Conservation (phyloP, 345 rosid genomes). For the Luvunga scandens region DNA sequence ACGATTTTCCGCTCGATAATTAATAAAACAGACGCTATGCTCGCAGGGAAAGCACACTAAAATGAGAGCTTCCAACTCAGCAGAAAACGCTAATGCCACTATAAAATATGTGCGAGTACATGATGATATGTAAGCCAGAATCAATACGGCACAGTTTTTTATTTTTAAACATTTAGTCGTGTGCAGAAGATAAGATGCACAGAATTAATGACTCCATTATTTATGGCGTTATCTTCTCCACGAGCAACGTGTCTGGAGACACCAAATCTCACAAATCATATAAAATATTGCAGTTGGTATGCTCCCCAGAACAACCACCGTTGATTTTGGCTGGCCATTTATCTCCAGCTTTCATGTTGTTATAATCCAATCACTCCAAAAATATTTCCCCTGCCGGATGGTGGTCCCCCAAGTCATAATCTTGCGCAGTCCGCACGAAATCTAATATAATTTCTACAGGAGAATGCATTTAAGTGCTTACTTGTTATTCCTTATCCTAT, state of each 20-base stretch:
- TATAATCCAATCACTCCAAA: neutral
- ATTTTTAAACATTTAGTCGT: neutral
- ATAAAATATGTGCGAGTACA: too few relatives aligned
- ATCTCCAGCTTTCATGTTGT: neutral
- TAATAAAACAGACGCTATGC: neutral
- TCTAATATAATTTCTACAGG: too few relatives aligned
- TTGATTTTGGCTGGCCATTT: neutral
- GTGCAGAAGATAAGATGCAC: neutral
- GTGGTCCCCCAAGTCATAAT: neutral
- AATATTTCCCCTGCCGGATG: neutral
- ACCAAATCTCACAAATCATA: neutral
- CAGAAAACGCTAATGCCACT: neutral
- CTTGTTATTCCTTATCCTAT: too few relatives aligned
- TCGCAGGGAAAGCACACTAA: neutral
- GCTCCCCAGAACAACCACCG: constrained; percentile 6
- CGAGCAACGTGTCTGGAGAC: neutral
- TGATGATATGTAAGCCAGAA: too few relatives aligned
- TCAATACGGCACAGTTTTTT: too few relatives aligned
- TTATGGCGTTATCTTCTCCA: neutral
- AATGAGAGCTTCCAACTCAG: neutral
- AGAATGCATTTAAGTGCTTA: too few relatives aligned
- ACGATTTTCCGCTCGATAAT: too few relatives aligned
- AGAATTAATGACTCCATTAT: neutral
- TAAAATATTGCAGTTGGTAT: neutral
- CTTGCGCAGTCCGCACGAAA: neutral